Percentiles rank a stretch among this genome's conserved stretches.
Evolutionary conservation across 208 protist genomes (phyloP).

Genomic region (Endotrypanum monterogeii): DNA sequence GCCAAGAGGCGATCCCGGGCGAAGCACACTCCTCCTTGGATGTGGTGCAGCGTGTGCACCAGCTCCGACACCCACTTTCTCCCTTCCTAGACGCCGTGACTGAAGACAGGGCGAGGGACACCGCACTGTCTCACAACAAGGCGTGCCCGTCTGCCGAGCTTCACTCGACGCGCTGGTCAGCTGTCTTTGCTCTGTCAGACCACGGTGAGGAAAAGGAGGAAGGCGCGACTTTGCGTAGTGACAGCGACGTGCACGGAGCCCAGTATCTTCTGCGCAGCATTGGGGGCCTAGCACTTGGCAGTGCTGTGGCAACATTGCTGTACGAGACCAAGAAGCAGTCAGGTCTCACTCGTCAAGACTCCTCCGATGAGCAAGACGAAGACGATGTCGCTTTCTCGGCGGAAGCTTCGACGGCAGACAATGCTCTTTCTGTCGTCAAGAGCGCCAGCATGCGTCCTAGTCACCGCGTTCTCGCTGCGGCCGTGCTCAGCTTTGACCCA

Average conservation of each 20-base stretch:
- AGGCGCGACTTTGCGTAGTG: constrained; percentile 29
- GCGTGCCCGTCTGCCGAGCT: not conserved
- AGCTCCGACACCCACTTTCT: constrained; percentile 21
- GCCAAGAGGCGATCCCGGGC: not conserved
- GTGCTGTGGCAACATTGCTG: constrained; percentile 37
- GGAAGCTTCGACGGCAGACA: not conserved
- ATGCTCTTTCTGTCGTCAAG: not conserved
- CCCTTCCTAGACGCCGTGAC: constrained; percentile 23
- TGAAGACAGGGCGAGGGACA: constrained; percentile 17
- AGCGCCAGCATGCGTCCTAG: constrained; percentile 34
- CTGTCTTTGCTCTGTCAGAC: constrained; percentile 12
- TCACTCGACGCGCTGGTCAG: constrained; percentile 23
- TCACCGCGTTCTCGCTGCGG: constrained; percentile 59
- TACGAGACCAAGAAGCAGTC: constrained; percentile 49
- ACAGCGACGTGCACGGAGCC: constrained; percentile 25
- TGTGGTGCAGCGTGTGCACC: constrained; percentile 19
- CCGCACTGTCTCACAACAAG: not conserved
- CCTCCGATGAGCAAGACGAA: constrained; percentile 18
- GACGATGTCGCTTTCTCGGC: constrained; percentile 18
- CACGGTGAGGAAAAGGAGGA: not conserved
- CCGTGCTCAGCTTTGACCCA: constrained; percentile 33
- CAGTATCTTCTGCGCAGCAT: constrained; percentile 41
- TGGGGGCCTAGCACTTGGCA: constrained; percentile 34
- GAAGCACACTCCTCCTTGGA: constrained; percentile 7
- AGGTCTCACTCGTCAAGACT: constrained; percentile 1